Conservation (phyloP, 75 land plant species). For the Pinus albicaulis region DNA sequence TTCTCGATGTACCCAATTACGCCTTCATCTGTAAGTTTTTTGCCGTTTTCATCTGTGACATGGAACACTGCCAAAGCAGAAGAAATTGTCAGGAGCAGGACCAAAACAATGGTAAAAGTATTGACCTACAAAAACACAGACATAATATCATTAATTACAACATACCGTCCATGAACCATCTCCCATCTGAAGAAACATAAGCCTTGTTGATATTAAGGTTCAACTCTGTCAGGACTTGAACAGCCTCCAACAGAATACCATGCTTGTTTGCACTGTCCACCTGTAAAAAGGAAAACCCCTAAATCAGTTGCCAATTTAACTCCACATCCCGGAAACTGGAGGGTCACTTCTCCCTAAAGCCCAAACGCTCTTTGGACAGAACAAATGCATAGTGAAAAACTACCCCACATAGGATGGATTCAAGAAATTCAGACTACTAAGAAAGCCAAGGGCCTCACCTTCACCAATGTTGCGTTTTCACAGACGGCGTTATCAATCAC, state of each 20-base stretch:
- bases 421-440: neutral
- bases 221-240: constrained; percentile 66
- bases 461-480: constrained; percentile 51
- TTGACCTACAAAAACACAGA: neutral
- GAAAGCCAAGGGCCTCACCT: constrained; percentile 19
- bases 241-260: constrained; percentile 71
- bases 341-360: neutral
- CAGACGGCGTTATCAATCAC: constrained; percentile 62
- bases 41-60: constrained; percentile 56
- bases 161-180: constrained; percentile 87
- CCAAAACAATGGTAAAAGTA: neutral
- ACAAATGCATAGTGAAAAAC: neutral
- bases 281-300: constrained; percentile 18
- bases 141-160: neutral
- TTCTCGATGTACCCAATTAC: constrained; percentile 56
- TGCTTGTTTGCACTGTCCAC: constrained; percentile 72
- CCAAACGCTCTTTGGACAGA: neutral
- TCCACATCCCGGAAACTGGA: neutral
- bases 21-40: constrained; percentile 45
- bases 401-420: neutral
- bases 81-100: neutral
- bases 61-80: constrained; percentile 54
- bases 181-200: constrained; percentile 81
- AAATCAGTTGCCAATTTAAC: neutral
- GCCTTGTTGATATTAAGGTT: constrained; percentile 66